phyloP scores from a whole-genome alignment of 306 rosid genomes.

The Castanea mollissima region DNA sequence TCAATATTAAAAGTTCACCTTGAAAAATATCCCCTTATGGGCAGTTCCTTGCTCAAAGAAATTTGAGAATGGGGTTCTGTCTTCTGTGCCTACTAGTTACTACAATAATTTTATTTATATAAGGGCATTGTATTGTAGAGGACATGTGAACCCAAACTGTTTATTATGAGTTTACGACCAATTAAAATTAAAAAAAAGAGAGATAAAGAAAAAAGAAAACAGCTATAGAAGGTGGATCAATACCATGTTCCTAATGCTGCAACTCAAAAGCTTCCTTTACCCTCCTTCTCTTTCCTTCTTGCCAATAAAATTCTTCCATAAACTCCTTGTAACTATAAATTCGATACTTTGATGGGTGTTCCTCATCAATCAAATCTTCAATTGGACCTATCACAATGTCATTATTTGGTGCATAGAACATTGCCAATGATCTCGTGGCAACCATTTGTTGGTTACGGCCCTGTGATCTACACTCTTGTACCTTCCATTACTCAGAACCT shows the following conservation, averaged over 20 bases:
- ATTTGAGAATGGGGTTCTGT: too few species aligned
- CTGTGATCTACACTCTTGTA: conserved; percentile 44
- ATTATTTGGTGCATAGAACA: conserved; percentile 42
- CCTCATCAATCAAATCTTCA: conserved; percentile 33
- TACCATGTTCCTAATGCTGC: neutral
- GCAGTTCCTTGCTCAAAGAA: too few species aligned
- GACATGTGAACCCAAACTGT: too few species aligned
- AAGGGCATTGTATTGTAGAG: too few species aligned
- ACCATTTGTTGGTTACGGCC: conserved; percentile 32
- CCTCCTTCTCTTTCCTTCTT: conserved; percentile 34
- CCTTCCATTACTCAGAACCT: conserved; percentile 43
- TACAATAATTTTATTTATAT: too few species aligned
- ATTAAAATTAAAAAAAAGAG: too few species aligned
- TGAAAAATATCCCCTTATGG: too few species aligned
- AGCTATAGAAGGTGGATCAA: too few species aligned
- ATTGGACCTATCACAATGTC: conserved; percentile 31
- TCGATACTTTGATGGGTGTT: conserved; percentile 26
- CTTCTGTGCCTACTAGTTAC: too few species aligned
- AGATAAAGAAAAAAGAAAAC: too few species aligned
- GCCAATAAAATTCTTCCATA: conserved; percentile 24
- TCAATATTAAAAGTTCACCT: too few species aligned
- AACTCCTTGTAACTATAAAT: conserved; percentile 21
- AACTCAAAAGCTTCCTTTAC: conserved; percentile 39
- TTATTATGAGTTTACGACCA: too few species aligned
- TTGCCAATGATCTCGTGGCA: conserved; percentile 25